Evolutionary conservation across 2,329 filamentous ascomycete species (phyloP).

Genomic region (Drechslerella stenobrocha): DNA sequence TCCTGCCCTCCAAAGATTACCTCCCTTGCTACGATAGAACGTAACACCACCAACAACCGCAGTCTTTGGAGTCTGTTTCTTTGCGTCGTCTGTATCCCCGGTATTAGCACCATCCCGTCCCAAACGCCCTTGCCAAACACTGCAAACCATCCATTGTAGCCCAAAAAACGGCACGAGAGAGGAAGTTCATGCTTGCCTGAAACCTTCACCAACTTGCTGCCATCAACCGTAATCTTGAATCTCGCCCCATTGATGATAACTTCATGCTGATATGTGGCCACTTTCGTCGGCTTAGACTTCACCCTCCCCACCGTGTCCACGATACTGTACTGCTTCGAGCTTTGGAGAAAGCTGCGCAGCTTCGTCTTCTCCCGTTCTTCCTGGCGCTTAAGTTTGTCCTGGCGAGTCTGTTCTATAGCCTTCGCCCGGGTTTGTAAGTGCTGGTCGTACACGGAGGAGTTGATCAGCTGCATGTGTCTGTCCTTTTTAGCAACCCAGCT

Average conservation of each 20-base stretch:
- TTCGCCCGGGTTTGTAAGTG: conserved; percentile 69
- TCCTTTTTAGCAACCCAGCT: conserved; percentile 74
- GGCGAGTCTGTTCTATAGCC: conserved; percentile 71
- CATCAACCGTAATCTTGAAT: conserved; percentile 73
- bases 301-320: conserved; percentile 41
- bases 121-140: conserved; percentile 4
- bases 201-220: conserved; percentile 77
- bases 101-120: conserved; percentile 31
- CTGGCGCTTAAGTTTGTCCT: conserved; percentile 62
- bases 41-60: conserved; percentile 73
- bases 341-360: conserved; percentile 59
- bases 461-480: conserved; percentile 80
- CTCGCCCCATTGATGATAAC: conserved; percentile 71
- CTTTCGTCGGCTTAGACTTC: conserved; percentile 52
- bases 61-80: conserved; percentile 73
- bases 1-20: conserved; percentile 78
- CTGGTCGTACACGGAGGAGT: conserved; percentile 75
- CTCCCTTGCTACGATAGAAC: conserved; percentile 83
- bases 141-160: neutral
- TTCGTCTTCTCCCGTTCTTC: conserved; percentile 65
- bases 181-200: conserved; percentile 65
- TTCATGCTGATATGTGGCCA: conserved; percentile 61
- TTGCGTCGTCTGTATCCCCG: conserved; percentile 56
- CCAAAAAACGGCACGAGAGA: neutral
- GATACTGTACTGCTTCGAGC: conserved; percentile 54